Evolutionary conservation across 2,329 filamentous ascomycete genomes (phyloP).

Genomic region (Aspergillus floridensis): DNA sequence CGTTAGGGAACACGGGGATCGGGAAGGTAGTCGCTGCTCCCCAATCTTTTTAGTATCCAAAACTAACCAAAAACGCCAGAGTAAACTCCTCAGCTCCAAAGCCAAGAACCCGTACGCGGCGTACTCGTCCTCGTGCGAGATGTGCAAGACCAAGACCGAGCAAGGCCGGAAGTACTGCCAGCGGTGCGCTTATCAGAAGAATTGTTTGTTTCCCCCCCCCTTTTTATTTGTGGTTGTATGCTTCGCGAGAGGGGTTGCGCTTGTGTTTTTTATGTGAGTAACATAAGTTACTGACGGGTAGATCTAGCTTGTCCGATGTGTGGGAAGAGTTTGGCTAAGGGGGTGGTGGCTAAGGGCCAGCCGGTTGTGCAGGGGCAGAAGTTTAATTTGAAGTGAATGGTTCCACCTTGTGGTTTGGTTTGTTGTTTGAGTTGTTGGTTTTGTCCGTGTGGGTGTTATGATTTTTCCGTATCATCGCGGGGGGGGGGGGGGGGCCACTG

Average conservation of each 20-base stretch:
- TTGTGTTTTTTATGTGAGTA: slow-evolving; percentile 10
- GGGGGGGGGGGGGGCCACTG: too few relatives aligned
- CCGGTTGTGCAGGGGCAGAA: slow-evolving; percentile 61
- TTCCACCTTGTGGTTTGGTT: background rate
- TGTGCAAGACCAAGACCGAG: slow-evolving; percentile 63
- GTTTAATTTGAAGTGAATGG: slow-evolving; percentile 58
- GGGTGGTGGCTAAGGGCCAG: slow-evolving; percentile 42
- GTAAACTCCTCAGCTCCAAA: slow-evolving; percentile 62
- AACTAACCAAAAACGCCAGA: slow-evolving; percentile 40
- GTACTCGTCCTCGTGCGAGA: slow-evolving; percentile 60
- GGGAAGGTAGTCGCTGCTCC: slow-evolving; percentile 50
- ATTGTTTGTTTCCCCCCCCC: slow-evolving; percentile 48
- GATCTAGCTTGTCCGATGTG: slow-evolving; percentile 60
- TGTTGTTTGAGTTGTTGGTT: background rate
- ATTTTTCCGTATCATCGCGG: background rate
- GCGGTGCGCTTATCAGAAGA: slow-evolving; percentile 61
- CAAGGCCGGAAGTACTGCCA: slow-evolving; percentile 61
- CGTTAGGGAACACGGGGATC: slow-evolving; percentile 57
- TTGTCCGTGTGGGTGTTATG: background rate
- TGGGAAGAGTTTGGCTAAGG: slow-evolving; percentile 54
- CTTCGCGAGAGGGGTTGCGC: background rate
- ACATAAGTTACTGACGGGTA: slow-evolving; percentile 3
- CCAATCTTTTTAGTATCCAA: background rate
- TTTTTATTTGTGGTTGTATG: background rate
- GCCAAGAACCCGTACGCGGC: slow-evolving; percentile 66